phyloP scores from a whole-genome alignment of 179 eudicot genomes.

The Beta lomatogona region DNA sequence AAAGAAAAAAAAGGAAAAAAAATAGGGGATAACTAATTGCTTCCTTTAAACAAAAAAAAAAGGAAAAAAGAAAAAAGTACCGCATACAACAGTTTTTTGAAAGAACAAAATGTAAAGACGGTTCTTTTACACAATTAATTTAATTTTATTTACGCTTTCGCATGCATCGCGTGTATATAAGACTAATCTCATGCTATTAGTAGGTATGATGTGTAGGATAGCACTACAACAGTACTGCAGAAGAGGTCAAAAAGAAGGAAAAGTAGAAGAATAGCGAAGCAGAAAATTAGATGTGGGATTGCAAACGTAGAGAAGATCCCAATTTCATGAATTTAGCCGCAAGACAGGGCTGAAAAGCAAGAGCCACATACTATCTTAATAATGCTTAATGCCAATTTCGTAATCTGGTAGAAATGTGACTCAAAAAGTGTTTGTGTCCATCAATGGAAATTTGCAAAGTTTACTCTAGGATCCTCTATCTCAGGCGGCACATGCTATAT shows the following conservation, averaged over 20 bases:
- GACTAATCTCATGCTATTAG: too few species aligned
- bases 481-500: neutral
- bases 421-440: neutral
- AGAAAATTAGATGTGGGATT: neutral
- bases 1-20: too few species aligned
- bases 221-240: too few species aligned
- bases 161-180: too few species aligned
- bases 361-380: neutral
- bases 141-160: too few species aligned
- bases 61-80: too few species aligned
- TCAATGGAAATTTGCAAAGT: neutral
- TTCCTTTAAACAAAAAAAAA: too few species aligned
- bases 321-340: constrained; percentile 14
- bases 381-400: neutral
- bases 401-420: constrained; percentile 9
- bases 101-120: too few species aligned
- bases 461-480: constrained; percentile 5
- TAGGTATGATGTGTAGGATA: neutral
- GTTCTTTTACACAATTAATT: too few species aligned
- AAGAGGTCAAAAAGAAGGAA: neutral
- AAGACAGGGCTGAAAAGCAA: constrained; percentile 13
- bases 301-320: neutral
- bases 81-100: too few species aligned
- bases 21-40: too few species aligned
- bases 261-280: neutral